Evolutionary conservation across 1,284 basidiomycete genomes (phyloP).

Genomic region (Xerocomus amazonicus): DNA sequence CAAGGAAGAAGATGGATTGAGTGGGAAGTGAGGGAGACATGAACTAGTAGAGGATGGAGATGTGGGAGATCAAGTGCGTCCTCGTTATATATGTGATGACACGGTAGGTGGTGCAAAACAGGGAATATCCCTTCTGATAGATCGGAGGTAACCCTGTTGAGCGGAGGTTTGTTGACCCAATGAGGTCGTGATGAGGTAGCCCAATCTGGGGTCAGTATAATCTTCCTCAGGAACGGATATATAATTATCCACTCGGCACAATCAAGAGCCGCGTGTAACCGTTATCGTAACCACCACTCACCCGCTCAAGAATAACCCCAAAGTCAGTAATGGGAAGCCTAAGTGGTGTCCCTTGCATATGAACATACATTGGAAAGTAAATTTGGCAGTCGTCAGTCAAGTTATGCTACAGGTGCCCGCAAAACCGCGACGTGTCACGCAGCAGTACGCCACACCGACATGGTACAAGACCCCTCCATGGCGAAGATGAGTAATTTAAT

Average conservation of each 20-base stretch:
- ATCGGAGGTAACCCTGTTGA: constrained; percentile 5
- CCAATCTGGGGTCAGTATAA: background rate
- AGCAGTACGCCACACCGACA: too few species aligned
- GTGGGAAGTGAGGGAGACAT: constrained; percentile 11
- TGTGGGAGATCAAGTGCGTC: background rate
- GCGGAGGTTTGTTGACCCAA: constrained; percentile 2
- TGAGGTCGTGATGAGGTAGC: background rate
- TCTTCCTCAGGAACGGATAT: constrained; percentile 1
- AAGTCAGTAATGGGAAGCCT: too few species aligned
- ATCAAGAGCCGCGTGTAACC: background rate
- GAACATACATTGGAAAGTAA: too few species aligned
- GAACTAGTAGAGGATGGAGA: background rate
- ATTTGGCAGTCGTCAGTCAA: too few species aligned
- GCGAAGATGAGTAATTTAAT: too few species aligned
- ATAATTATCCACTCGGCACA: background rate
- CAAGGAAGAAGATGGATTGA: constrained; percentile 39
- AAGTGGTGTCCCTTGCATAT: background rate
- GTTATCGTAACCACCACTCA: background rate
- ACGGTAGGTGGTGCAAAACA: constrained; percentile 3
- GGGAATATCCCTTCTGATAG: background rate
- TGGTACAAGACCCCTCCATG: too few species aligned
- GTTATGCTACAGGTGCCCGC: too few species aligned
- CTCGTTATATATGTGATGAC: constrained; percentile 2
- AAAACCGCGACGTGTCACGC: too few species aligned
- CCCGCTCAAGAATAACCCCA: background rate